Evolutionary conservation across 1,139 yeast genomes (phyloP), one percentile per base, ranked within the genome.

Genomic region (Sugiyamaella grinbergsii): DNA sequence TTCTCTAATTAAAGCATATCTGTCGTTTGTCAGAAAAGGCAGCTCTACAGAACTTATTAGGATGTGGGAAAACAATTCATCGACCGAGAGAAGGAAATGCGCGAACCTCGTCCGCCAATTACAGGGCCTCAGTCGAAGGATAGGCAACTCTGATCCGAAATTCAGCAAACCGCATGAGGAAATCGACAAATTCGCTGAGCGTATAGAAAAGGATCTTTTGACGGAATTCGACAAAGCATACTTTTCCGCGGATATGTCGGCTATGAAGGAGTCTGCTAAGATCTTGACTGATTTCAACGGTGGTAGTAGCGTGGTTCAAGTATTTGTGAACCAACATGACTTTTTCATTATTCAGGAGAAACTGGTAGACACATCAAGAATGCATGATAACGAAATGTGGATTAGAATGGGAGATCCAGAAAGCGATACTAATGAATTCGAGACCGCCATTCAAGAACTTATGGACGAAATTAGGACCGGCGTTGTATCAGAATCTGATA

Each of bases 271-370:
- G 53, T 81, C 88, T 33, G 90, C 97, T 0, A 80, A 80, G 47
- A 80, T 90, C n/a, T 72, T 91, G 49, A 78, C 83, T 49, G 88
- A 83, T 54, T 91, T 83, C 70, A 91, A 93, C 62, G 94, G 91
- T 11, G 97, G 97, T 7, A 76, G 81, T 3, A 83, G 84, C 54
- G 94, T 90, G 10, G 85, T 89, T 11, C 90, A 85, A 64, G 80
- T 86, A 48, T 91, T 88, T 69, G 89, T 90, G 39, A 83, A 82
- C 63, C 90, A 86, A 63, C 90, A 86, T 65, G 87, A 83, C 53
- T 80, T 85, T 54, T 83, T 87, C 64, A 70, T 79, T 49, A 78
- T 80, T 51, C 76, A 75, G 48, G 79, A 78, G 36, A 74, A 73
- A 40, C 62, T 73, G 34, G 66, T 63, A 44, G 73, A 62, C 42